Evolutionary conservation across 2,329 filamentous ascomycete genomes (phyloP), one percentile per base, ranked within the genome.

Genomic region (Hirsutella thompsonii): DNA sequence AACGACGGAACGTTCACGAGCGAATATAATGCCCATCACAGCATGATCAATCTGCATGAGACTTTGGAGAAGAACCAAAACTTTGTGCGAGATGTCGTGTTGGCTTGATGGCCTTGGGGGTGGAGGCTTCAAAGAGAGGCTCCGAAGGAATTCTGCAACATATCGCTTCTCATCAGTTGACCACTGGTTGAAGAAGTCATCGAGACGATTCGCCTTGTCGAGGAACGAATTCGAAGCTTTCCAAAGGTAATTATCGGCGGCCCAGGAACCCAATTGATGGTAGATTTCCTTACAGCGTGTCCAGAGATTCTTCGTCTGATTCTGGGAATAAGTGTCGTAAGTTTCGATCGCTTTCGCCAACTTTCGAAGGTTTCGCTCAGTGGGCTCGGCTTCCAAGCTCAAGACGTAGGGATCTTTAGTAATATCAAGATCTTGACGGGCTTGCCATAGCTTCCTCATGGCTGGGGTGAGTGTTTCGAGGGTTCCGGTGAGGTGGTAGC

Each of bases 11-110:
- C 80, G 63, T 51, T 83, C 74, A 43, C 72, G 64, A 20, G 75
- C 82, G 48, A 89, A 89, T 0, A 88, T 59, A 14, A 89, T 77
- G 0, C 79, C 77, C 4, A 72, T 68, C 0, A 66, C 57, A 2
- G 59, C 53, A 1, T 66, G 56, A 2, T 69, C 56, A 11, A 61
- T 54, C 2, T 53, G 51, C 2, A 74, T 47, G 14, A 82, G 67
- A 4, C 72, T 60, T 4, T 57, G 42, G 3, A 86, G 56, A 14
- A 89, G 61, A 5, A 61, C 56, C 16, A 54, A 50, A 2, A 74
- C 64, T 51, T 87, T 86, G n/a, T 69, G 52, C 0, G 81, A 78
- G 1, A 81, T 40, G 6, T 61, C 50, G 2, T 42, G 19, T 2
- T 35, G n/a, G 2, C 32, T 35, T 5, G 46, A 46, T 5, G 52